Conservation (phyloP, 2,329 filamentous ascomycete species). For the Cladosporium austrohemisphaericum region DNA sequence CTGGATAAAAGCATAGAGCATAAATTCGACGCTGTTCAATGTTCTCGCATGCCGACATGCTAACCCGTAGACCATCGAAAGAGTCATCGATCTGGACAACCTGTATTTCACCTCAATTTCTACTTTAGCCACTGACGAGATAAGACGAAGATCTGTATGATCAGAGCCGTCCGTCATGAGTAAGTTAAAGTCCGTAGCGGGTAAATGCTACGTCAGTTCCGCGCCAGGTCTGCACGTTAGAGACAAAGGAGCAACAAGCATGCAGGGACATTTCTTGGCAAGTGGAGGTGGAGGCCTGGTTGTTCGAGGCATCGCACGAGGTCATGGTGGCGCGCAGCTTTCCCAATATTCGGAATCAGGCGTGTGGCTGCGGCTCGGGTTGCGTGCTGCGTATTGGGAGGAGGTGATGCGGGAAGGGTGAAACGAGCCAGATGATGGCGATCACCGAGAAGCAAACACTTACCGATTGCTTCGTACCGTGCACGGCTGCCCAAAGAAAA, state of each 20-base stretch:
- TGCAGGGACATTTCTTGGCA: neutral
- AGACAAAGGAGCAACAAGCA: constrained; percentile 10
- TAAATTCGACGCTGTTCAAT: too few species aligned
- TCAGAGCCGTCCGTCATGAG: too few species aligned
- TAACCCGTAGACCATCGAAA: too few species aligned
- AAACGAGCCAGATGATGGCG: neutral
- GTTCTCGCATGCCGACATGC: too few species aligned
- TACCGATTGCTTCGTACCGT: constrained; percentile 1
- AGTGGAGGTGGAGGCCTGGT: neutral
- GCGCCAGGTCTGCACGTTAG: constrained; percentile 1
- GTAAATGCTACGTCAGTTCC: neutral
- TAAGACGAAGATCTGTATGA: too few species aligned
- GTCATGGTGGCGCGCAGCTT: neutral
- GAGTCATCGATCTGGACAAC: too few species aligned
- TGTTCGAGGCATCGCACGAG: neutral
- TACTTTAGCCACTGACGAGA: too few species aligned
- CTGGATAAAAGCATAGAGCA: too few species aligned
- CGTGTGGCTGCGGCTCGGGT: constrained; percentile 10
- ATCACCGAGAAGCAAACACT: neutral
- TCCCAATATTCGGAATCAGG: constrained; percentile 6
- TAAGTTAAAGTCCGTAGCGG: neutral
- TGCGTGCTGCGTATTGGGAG: constrained; percentile 1
- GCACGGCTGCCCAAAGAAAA: too few species aligned
- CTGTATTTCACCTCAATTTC: too few species aligned
- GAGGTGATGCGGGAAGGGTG: neutral